Base-by-base conservation (phyloP, 768 basidiomycete genomes). In the Phlegmacium glaucopus region DNA sequence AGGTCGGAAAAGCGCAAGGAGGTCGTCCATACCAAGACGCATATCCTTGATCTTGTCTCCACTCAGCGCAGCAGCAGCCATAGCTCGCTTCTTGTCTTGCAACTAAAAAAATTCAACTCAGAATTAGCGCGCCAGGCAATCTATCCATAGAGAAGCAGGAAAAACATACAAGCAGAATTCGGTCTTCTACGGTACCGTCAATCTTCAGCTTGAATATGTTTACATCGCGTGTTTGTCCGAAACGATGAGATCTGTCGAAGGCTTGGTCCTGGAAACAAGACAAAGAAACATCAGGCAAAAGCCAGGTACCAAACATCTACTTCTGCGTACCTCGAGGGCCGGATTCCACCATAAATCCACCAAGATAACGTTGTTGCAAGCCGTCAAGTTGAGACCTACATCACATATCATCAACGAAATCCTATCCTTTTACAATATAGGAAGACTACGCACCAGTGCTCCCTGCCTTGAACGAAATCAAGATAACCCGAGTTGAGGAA, bases 321-420 rank as follows among this genome's bases (percentile, higher is more conserved):
- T 17, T 11, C 9, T 47, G 61, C 77, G 52, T 53, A 87, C 86
- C 67, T 90, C 89, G 4, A 90, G 73, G 0, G 88, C 90, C 9
- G 90, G 90, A 63, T 92, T 88, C 92, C 94, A 97, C 94, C 94
- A 97, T 50, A 94, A 68, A 62, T 96, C 95, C 47, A 92, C 79
- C 3, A 97, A 76, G 55, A 97, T 87, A 32, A 97, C 94, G 54
- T 95, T 91, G 63, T 94, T 95, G 67, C 94, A 97, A 30, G 83
- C 85, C 0, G 92, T 93, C 58, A 97, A 62, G 61, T 97, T 96
- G 38, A 97, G 78, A 38, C 93, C 92, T 83, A 41, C 34, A 13
- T 35, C 41, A 44, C 35, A 57, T 29, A 43, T 49, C 26, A 48
- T 38, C 43, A 35, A 22, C 28, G 9, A 13, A 45, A n/a, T 28